Base-by-base conservation (phyloP, 306 rosid species). In the Rubus idaeus region DNA sequence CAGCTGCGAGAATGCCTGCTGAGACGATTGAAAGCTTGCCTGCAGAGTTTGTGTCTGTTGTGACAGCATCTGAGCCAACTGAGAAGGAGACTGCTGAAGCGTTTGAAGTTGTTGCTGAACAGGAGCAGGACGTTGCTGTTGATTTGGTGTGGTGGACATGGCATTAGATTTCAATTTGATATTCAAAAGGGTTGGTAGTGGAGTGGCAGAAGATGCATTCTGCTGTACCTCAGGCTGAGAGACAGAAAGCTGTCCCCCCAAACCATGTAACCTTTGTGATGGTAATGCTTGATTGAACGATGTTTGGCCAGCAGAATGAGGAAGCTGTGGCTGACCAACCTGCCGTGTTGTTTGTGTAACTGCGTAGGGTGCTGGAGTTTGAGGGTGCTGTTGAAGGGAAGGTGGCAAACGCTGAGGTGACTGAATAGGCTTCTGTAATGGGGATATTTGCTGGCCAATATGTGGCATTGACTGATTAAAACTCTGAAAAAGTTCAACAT, bases 21-120 rank as follows among this genome's bases (percentile, higher is more conserved):
- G 97, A 71, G 98, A 94, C 13, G 98, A 90, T 87, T 94, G 90
- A 83, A 90, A 92, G 86, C 96, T 95, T 51, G 98, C 98, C 83
- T 95, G 95, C 80, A 92, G 89, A 78, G 82, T 84, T 81, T 92
- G 97, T 62, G 90, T 95, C 77, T 92, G 98, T 75, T 95, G 98
- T 5, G 97, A 90, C 79, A 92, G 56, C 97, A 92, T 88, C 85
- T 92, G 98, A 64, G 97, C 98, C 81, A 92, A 83, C 67, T 87
- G 97, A 76, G 97, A 92, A 72, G 97, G 92, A 18, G 97, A 85
- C 70, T 89, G 91, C 75, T 88, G 92, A 82, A 63, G 88, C 70
- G 88, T 79, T 62, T 88, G 97, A 85, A 85, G 84, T 61, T 78
- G 93, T 47, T 84, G 93, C 77, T 79, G 89, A 77, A 73, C 67